Percentiles rank a stretch among this genome's conserved stretches.
Conservation (phyloP, 2,329 filamentous ascomycete species). For the Xenosphaeropsis pyriputrescens region DNA sequence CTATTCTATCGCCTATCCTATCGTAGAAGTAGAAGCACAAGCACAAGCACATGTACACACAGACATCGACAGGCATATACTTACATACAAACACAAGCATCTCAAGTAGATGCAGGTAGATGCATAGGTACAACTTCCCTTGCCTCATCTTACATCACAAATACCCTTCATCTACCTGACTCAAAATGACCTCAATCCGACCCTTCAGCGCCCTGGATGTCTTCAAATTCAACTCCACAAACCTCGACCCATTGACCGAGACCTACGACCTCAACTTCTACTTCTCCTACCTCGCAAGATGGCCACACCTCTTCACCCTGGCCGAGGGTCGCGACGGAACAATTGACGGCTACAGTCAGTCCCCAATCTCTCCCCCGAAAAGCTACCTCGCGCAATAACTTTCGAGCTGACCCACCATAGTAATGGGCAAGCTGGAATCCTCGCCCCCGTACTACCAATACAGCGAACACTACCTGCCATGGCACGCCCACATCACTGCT, state of each 20-base stretch:
- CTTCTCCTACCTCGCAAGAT: constrained; percentile 87
- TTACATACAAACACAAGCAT: no score
- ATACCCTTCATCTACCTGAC: no score
- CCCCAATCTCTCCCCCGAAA: no score
- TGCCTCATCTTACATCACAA: no score
- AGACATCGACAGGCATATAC: no score
- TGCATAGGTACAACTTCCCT: no score
- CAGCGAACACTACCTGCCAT: constrained; percentile 90
- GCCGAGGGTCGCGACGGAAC: constrained; percentile 77
- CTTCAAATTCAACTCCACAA: constrained; percentile 82
- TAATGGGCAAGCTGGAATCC: constrained; percentile 94
- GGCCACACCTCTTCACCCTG: constrained; percentile 88
- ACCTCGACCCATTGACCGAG: constrained; percentile 93
- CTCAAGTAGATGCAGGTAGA: no score
- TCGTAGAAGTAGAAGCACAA: no score
- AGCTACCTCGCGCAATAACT: no score
- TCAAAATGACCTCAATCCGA: constrained; percentile 65
- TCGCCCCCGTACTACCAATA: constrained; percentile 61
- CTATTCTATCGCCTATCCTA: no score
- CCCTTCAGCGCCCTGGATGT: constrained; percentile 76
- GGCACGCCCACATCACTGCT: constrained; percentile 96
- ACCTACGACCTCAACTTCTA: constrained; percentile 96
- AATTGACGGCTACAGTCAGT: constrained; percentile 84
- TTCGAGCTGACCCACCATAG: constrained; percentile 27
- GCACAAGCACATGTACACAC: no score